These are phyloP conservation scores for Candida silvicultrix DNA, from an alignment of 805 yeast species.

Conservation along the genomic window DNA sequence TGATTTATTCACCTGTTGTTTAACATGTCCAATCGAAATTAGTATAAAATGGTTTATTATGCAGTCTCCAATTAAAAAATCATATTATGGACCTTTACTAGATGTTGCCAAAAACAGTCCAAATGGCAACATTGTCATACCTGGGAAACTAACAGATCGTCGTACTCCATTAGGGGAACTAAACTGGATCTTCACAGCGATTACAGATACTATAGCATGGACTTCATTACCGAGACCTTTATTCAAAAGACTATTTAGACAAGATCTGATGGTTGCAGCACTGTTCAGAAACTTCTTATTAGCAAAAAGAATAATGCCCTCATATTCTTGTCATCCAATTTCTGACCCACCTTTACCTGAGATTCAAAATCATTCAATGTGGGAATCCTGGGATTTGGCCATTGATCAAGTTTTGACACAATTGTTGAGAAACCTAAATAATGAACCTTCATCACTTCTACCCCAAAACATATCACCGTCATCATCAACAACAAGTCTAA, in stretches of 20 bases:
- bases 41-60: slow-evolving; percentile 87
- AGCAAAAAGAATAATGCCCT: slow-evolving; percentile 92
- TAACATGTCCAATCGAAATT: slow-evolving; percentile 93
- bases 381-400: slow-evolving; percentile 98
- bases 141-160: slow-evolving; percentile 88
- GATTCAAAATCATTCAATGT: slow-evolving; percentile 78
- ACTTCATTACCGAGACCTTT: slow-evolving; percentile 81
- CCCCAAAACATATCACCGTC: not conserved
- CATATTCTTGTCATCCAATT: slow-evolving; percentile 87
- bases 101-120: slow-evolving; percentile 27
- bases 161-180: slow-evolving; percentile 94
- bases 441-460: slow-evolving; percentile 21
- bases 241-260: slow-evolving; percentile 86
- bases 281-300: slow-evolving; percentile 85
- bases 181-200: slow-evolving; percentile 97
- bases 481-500: not conserved
- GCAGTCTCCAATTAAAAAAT: slow-evolving; percentile 61
- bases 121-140: slow-evolving; percentile 53
- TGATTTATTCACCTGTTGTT: slow-evolving; percentile 90
- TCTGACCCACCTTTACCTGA: slow-evolving; percentile 93
- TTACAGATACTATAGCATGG: slow-evolving; percentile 98
- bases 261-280: slow-evolving; percentile 95
- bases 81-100: slow-evolving; percentile 33
- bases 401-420: slow-evolving; percentile 88
- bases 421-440: slow-evolving; percentile 39